A percentile compares a stretch with the other conserved stretches of the same genome.
Evolutionary conservation across 1,139 yeast species (phyloP).

Genomic region (Geotrichum aggregatum): DNA sequence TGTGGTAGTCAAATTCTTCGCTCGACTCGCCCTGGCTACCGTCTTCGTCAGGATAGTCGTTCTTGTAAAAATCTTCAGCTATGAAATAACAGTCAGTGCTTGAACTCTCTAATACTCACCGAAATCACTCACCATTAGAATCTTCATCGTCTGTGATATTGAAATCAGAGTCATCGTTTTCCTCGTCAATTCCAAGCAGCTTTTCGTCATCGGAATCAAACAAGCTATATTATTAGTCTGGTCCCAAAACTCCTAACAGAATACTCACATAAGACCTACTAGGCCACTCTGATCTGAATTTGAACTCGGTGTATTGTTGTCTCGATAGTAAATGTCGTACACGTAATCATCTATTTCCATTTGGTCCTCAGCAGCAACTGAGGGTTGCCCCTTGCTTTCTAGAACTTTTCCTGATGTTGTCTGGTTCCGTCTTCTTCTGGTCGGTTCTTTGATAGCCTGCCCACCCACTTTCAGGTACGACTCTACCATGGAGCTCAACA

Average conservation of each 20-base stretch:
- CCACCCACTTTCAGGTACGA: constrained; percentile 14
- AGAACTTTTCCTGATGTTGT: constrained; percentile 9
- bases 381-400: constrained; percentile 26
- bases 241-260: no score
- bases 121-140: constrained; percentile 51
- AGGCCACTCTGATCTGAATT: constrained; percentile 16
- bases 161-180: constrained; percentile 40
- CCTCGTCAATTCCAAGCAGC: constrained; percentile 43
- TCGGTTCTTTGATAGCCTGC: constrained; percentile 8
- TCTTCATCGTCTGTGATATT: constrained; percentile 62
- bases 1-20: constrained; percentile 6
- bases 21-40: constrained; percentile 16
- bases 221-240: constrained; percentile 29
- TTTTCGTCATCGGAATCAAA: constrained; percentile 55
- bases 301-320: constrained; percentile 30
- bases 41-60: constrained; percentile 79
- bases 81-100: constrained; percentile 8
- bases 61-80: constrained; percentile 81
- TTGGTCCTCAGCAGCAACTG: constrained; percentile 30
- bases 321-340: constrained; percentile 78
- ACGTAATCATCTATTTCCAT: constrained; percentile 65
- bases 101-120: no score
- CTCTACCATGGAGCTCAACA: constrained; percentile 16
- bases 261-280: constrained; percentile 41
- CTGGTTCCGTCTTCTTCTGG: constrained; percentile 10